Percentiles rank a stretch among this genome's conserved stretches.
Conservation (phyloP, 176 grass and related monocot species). For the Musa schizocarpa region DNA sequence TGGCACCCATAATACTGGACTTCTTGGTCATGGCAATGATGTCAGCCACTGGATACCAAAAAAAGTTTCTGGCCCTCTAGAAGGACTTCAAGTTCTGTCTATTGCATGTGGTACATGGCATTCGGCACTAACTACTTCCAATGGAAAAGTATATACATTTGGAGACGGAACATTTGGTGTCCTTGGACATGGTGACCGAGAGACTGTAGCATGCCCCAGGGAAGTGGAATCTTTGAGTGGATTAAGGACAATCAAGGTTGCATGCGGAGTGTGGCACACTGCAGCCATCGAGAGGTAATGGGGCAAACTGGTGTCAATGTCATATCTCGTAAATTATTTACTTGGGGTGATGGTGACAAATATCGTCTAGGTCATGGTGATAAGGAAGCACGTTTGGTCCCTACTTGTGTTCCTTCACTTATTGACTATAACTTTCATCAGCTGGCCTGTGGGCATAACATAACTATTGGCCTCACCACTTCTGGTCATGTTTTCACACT, state of each 20-base stretch:
- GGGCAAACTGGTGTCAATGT: conserved; percentile 32
- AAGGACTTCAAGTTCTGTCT: conserved; percentile 63
- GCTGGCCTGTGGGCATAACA: conserved; percentile 67
- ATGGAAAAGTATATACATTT: conserved; percentile 73
- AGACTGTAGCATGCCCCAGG: conserved; percentile 52
- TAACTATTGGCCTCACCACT: conserved; percentile 72
- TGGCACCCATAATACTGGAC: conserved; percentile 51
- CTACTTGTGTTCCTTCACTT: conserved; percentile 62
- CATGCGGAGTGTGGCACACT: conserved; percentile 81
- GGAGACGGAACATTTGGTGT: conserved; percentile 76
- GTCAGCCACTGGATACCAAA: conserved; percentile 70
- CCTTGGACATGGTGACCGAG: conserved; percentile 75
- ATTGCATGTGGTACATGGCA: conserved; percentile 90
- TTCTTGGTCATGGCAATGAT: conserved; percentile 60
- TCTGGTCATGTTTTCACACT: conserved; percentile 89
- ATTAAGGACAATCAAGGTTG: conserved; percentile 53
- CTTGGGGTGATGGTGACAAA: conserved; percentile 91
- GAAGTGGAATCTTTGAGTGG: conserved; percentile 63
- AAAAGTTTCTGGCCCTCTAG: conserved; percentile 58
- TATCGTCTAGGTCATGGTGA: conserved; percentile 72
- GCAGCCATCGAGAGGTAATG: conserved; percentile 64
- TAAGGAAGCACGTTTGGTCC: conserved; percentile 58
- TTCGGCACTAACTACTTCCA: conserved; percentile 57
- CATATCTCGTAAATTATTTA: conserved; percentile 64
- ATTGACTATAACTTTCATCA: conserved; percentile 82